Percentiles rank a stretch among this genome's conserved stretches.
These are phyloP conservation scores for Proteromonas lacertae DNA, from an alignment of 352 stramenopile species.

Conservation along the genomic window DNA sequence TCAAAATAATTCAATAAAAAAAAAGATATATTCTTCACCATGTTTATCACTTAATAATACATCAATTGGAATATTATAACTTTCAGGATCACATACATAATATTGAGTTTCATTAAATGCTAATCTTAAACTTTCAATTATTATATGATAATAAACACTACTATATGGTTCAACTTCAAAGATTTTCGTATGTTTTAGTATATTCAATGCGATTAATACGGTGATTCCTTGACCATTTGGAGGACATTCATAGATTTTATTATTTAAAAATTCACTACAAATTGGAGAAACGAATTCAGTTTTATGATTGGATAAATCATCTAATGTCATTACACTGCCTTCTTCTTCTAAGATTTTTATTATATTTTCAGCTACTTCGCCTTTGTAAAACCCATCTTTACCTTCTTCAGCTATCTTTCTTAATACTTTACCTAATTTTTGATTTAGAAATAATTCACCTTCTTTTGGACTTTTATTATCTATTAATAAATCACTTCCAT, in stretches of 20 bases:
- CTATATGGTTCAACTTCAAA: not conserved
- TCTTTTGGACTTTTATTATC: slow-evolving; percentile 12
- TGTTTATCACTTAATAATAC: no score
- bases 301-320: slow-evolving; percentile 37
- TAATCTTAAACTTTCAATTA: no score
- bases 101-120: no score
- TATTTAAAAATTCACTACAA: slow-evolving; percentile 27
- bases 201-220: slow-evolving; percentile 57
- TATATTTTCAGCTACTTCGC: slow-evolving; percentile 34
- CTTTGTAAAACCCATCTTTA: slow-evolving; percentile 34
- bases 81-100: no score
- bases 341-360: slow-evolving; percentile 23
- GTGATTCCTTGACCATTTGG: slow-evolving; percentile 73
- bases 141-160: not conserved
- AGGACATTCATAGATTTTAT: slow-evolving; percentile 56
- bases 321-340: slow-evolving; percentile 18
- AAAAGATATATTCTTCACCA: no score
- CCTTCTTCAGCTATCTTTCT: slow-evolving; percentile 26
- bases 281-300: slow-evolving; percentile 51
- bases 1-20: no score
- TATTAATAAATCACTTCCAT: not conserved
- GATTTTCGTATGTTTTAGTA: slow-evolving; percentile 20
- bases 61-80: no score
- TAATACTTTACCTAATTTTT: slow-evolving; percentile 33
- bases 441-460: slow-evolving; percentile 39